Evolutionary conservation across 805 yeast genomes (phyloP), one percentile per base, ranked within the genome.

Genomic region (Blastobotrys chiropterorum): DNA sequence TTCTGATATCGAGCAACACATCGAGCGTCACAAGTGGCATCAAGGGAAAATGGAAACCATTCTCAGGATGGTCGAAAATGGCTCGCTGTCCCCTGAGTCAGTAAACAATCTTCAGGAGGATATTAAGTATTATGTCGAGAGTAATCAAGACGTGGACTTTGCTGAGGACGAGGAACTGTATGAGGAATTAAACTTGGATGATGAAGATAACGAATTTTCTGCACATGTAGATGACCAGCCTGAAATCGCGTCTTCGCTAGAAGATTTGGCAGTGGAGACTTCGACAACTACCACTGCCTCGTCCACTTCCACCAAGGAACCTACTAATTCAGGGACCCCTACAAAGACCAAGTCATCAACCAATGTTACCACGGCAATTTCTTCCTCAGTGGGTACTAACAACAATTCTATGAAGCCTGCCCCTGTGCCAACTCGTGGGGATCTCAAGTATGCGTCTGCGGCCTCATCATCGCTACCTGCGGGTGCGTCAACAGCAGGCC

Each of bases 91-190:
- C 38, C 85, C 90, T 1, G 95, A 86, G 16, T 78, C 80, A 48
- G 81, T 92, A 7, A 83, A 83, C 60, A 83, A 77, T 19, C 80
- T 89, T 52, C 83, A 84, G 64, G 98, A 92, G 49, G 98, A 92
- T 67, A 86, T 92, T 66, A 86, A 80, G 59, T 92, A 94, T 71
- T 90, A 88, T 67, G 94, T 94, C 30, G 98, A 94, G 60, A 86
- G 89, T 56, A 92, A 92, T 64, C 94, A 86, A 67, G 97, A 90
- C 51, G 90, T 83, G 3, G 96, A 90, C 62, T 92, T 90, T 67
- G 85, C 90, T 34, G 97, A 90, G 63, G 96, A 92, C 67, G 97
- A 90, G 60, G 90, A 88, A 13, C 80, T 92, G 55, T 94, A 92
- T 68, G 97, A 94, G 59, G 88, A 83, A 54, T 76, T 94, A 60